Base-by-base conservation (phyloP, 2,329 filamentous ascomycete species). In the Ophiocordyceps camponoti-rufipedis region DNA sequence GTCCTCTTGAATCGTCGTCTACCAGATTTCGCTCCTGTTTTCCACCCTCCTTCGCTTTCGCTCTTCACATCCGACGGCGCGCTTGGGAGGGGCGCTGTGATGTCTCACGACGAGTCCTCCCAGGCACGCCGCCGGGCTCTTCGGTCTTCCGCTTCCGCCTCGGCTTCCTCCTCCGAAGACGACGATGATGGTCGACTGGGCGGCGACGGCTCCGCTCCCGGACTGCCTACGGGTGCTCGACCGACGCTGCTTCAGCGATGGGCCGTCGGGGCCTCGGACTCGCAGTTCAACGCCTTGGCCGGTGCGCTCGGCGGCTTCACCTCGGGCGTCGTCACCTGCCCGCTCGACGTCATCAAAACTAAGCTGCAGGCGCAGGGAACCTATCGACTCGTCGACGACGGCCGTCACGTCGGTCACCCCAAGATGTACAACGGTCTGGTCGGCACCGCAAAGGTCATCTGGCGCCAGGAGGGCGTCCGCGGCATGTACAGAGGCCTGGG, bases 291-390 rank as follows among this genome's bases (percentile, higher is more conserved):
- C 61, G 85, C 86, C 50, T 70, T 95, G 47, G 82, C 86, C 41
- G 91, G 91, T 46, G 89, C 88, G 43, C 72, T 85, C 47, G 89
- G 88, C 44, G 91, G 91, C 44, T 85, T 96, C 56, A 87, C 86
- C 19, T 94, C 88, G 8, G 91, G 91, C 44, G 76, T 98, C 46
- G 85, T 95, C 52, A 96, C 89, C 45, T 98, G 91, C 61, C 91
- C 91, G 40, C 79, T 98, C 54, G 91, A 98, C 69, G 91, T 98
- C 50, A 96, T 98, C 64, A 98, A 98, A 69, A 98, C 91, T 41
- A 96, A 95, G 64, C 67, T 98, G 49, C 91, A 98, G 62, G 89
- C 88, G 14, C 91, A 96, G 61, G 89, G 89, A 51, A 85, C 86
- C 18, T 93, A 94, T 62, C 53, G 62, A 53, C 72, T 66, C 52